Evolutionary conservation across 768 basidiomycete genomes (phyloP).

Genomic region (Trametes villosa): DNA sequence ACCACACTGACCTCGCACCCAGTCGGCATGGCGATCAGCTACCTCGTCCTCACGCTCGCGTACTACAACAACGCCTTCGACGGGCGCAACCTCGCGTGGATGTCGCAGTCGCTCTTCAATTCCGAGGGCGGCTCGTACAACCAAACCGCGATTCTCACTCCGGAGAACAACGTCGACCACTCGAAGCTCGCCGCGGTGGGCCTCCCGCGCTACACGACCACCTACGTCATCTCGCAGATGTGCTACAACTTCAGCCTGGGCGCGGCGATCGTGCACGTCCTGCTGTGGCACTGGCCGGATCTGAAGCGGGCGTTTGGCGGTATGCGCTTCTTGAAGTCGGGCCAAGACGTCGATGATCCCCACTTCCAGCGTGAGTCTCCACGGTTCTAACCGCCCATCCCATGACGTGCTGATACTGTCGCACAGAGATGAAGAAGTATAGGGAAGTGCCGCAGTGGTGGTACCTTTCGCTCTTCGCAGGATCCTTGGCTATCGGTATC

Average conservation of each 20-base stretch:
- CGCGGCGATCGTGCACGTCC: conserved; percentile 51
- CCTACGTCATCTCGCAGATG: conserved; percentile 52
- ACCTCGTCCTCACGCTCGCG: conserved; percentile 44
- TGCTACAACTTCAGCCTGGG: conserved; percentile 56
- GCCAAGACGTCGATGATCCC: conserved; percentile 52
- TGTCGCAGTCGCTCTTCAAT: conserved; percentile 53
- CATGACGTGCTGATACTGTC: neutral
- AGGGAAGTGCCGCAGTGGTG: conserved; percentile 59
- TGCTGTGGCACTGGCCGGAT: conserved; percentile 58
- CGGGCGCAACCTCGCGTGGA: conserved; percentile 48
- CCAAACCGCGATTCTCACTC: conserved; percentile 45
- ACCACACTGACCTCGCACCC: neutral
- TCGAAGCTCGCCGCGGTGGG: conserved; percentile 34
- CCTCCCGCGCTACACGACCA: conserved; percentile 46
- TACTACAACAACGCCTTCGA: conserved; percentile 52
- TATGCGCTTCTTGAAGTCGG: conserved; percentile 42
- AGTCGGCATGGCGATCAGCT: conserved; percentile 56
- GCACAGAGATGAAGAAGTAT: conserved; percentile 53
- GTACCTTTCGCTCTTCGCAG: conserved; percentile 49
- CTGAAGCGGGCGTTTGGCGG: conserved; percentile 49
- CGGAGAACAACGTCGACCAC: conserved; percentile 42
- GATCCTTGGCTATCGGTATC: conserved; percentile 53
- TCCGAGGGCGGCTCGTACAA: conserved; percentile 44
- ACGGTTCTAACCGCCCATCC: neutral
- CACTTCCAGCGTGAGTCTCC: conserved; percentile 47